A percentile compares a stretch with the other conserved stretches of the same genome.
phyloP scores from a whole-genome alignment of 768 basidiomycete genomes.

The Cubamyces sp. region DNA sequence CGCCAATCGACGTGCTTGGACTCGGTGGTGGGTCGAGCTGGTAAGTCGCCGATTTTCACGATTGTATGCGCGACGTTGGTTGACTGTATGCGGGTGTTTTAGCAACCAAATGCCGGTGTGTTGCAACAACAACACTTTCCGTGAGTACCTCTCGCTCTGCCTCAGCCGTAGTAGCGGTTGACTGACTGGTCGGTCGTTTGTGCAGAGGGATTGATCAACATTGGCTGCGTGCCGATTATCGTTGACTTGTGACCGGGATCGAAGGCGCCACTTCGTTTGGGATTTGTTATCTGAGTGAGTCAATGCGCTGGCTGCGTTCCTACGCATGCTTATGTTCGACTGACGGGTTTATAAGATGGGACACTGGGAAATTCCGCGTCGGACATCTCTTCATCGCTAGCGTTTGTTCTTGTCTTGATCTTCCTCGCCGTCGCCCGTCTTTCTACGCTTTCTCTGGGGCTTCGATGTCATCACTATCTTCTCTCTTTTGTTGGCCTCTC shows the following conservation, averaged over 20 bases:
- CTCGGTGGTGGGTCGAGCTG: constrained; percentile 27
- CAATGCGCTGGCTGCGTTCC: background rate
- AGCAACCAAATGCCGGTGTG: constrained; percentile 31
- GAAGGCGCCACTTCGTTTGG: no score
- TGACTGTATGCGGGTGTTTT: constrained; percentile 5
- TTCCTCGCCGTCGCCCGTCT: background rate
- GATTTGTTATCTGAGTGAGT: background rate
- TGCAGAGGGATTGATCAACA: constrained; percentile 32
- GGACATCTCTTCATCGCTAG: constrained; percentile 10
- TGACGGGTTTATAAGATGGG: background rate
- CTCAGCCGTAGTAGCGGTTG: background rate
- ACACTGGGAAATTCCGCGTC: background rate
- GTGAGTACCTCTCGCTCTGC: constrained; percentile 16
- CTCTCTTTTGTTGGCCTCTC: background rate
- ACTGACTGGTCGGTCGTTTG: background rate
- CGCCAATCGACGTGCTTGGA: constrained; percentile 24
- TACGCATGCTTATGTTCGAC: background rate
- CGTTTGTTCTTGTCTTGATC: background rate
- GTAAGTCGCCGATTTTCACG: constrained; percentile 19
- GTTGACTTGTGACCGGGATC: constrained; percentile 11
- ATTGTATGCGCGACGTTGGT: background rate
- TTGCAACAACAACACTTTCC: constrained; percentile 33
- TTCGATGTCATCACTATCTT: constrained; percentile 10
- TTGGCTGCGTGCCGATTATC: constrained; percentile 33
- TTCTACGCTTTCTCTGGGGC: constrained; percentile 16